These are phyloP conservation scores for Colletotrichum scovillei DNA, from an alignment of 2,329 filamentous ascomycete genomes.

Conservation along the genomic window DNA sequence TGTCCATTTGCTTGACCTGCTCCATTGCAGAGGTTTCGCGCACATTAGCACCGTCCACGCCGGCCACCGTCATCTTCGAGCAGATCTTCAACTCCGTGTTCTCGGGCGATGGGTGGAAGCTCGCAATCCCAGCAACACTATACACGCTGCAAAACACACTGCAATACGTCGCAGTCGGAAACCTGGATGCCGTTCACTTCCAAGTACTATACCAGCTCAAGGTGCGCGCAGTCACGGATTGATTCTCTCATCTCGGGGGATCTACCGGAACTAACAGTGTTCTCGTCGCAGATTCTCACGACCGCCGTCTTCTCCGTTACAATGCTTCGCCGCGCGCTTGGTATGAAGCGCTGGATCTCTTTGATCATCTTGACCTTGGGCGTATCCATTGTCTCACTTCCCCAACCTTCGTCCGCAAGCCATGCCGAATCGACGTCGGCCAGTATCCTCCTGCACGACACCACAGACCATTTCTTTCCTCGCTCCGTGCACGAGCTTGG, in stretches of 20 bases:
- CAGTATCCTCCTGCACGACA: slow-evolving; percentile 71
- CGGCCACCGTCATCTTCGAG: slow-evolving; percentile 82
- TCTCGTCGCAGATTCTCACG: slow-evolving; percentile 74
- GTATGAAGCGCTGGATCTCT: slow-evolving; percentile 81
- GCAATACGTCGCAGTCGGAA: slow-evolving; percentile 91
- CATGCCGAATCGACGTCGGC: slow-evolving; percentile 65
- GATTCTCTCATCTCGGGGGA: not conserved
- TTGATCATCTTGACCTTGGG: slow-evolving; percentile 84
- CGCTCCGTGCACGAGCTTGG: slow-evolving; percentile 83
- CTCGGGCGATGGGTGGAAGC: slow-evolving; percentile 91
- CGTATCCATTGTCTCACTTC: slow-evolving; percentile 87
- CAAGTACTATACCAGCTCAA: slow-evolving; percentile 95
- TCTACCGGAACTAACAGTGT: not conserved
- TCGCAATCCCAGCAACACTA: slow-evolving; percentile 87
- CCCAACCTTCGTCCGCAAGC: slow-evolving; percentile 45
- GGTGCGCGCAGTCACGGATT: slow-evolving; percentile 51
- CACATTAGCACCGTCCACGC: slow-evolving; percentile 80
- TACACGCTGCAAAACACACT: slow-evolving; percentile 95
- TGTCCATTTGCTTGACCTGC: slow-evolving; percentile 86
- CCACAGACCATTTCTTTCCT: slow-evolving; percentile 77
- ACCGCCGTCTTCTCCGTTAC: slow-evolving; percentile 88
- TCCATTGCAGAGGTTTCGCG: slow-evolving; percentile 88
- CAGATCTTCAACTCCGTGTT: slow-evolving; percentile 86
- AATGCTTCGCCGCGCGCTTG: slow-evolving; percentile 78
- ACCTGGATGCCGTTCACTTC: slow-evolving; percentile 91